Evolutionary conservation across 192 early-diverging fungal genomes (phyloP), one percentile per base, ranked within the genome.

Genomic region (Umbelopsis sp.): DNA sequence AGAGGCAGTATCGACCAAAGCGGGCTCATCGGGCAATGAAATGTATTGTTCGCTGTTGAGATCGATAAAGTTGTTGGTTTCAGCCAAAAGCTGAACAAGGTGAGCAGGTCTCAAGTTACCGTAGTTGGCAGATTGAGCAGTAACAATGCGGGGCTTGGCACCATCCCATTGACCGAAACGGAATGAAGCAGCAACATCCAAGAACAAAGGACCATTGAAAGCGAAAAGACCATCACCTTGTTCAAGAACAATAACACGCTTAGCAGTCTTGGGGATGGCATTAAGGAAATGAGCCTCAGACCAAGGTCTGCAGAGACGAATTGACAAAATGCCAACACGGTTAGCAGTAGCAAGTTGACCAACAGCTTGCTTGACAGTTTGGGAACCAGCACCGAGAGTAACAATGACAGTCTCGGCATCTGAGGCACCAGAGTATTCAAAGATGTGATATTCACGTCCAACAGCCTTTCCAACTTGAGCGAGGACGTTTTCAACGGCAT

Each of bases 221-320:
- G 77, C 75, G 22, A 80, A 80, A 43, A 75, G 74, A 41, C 78
- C 74, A 70, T 77, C 75, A 17, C 88, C 83, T 31, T 90, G 86
- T 54, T 93, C 91, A 24, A 97, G 80, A 25, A 98, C 89, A 12
- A 90, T 82, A n/a, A 98, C 66, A 22, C 76, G 85, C 79, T 86
- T 89, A n/a, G 80, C 80, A 8, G 91, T 81, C 7, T 79, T 69
- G 20, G 96, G 95, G 17, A 98, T 51, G 11, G 81, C 84, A 24
- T 75, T 82, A 20, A 93, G 71, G 54, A 98, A 90, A 73, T 91
- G 85, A 20, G 77, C 73, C 45, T 89, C 86, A 25, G 87, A 90
- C 96, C 95, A 98, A 14, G 96, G 96, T 22, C 96, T 86, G 78
- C 90, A 88, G 10, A 92, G 77, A 49, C 95, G 91, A 44, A 95